Evolutionary conservation across 2,329 filamentous ascomycete genomes (phyloP).

Genomic region (Sclerotiophoma versabilis): DNA sequence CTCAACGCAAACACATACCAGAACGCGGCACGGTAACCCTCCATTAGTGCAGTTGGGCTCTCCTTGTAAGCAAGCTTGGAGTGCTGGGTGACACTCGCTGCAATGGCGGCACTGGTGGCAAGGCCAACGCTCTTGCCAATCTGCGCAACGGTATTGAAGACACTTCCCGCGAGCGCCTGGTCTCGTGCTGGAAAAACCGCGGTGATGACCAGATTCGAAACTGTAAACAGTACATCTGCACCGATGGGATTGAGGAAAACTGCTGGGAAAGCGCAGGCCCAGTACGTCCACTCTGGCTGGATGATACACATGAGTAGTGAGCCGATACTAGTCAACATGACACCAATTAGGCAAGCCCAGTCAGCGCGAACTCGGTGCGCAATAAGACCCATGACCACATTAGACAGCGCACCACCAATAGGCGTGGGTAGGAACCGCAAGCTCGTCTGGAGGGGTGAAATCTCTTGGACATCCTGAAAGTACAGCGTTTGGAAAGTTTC

Average conservation of each 20-base stretch:
- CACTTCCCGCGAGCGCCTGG: conserved; percentile 55
- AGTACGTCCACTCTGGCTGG: conserved; percentile 56
- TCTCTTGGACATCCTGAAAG: conserved; percentile 52
- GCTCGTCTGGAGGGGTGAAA: conserved; percentile 45
- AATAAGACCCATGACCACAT: conserved; percentile 56
- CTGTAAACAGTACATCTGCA: conserved; percentile 54
- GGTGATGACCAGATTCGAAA: conserved; percentile 55
- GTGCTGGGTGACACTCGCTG: conserved; percentile 36
- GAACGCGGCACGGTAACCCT: conserved; percentile 53
- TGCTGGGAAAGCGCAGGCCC: conserved; percentile 55
- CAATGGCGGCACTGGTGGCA: conserved; percentile 50
- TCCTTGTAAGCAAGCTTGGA: conserved; percentile 36
- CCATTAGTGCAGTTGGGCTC: conserved; percentile 47
- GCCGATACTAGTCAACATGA: conserved; percentile 36
- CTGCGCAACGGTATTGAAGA: conserved; percentile 56
- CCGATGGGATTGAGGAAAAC: conserved; percentile 54
- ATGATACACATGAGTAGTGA: conserved; percentile 57
- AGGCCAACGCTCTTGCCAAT: conserved; percentile 53
- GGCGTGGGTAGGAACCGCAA: conserved; percentile 55
- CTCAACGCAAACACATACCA: conserved; percentile 53
- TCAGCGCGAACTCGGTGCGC: conserved; percentile 56
- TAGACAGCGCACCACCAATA: conserved; percentile 51
- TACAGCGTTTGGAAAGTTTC: conserved; percentile 54
- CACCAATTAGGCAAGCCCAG: conserved; percentile 49
- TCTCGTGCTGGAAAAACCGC: conserved; percentile 50